These are phyloP conservation scores for Candida schatavii DNA, from an alignment of 805 yeast species.

Conservation along the genomic window DNA sequence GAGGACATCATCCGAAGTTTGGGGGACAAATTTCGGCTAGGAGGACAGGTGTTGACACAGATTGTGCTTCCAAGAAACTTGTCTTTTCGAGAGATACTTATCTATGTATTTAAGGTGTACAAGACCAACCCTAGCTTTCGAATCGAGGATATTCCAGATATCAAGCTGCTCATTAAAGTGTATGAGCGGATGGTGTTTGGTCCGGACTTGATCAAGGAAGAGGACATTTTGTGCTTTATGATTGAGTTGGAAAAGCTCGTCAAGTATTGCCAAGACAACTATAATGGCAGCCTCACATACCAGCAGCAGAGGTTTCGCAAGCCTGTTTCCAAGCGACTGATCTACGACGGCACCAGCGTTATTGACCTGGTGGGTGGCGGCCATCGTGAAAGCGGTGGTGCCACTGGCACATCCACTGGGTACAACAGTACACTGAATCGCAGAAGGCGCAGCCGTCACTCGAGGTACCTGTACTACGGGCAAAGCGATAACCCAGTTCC, in stretches of 20 bases:
- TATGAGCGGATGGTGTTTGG: constrained; percentile 73
- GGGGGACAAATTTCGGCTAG: constrained; percentile 55
- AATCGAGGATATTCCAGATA: constrained; percentile 11
- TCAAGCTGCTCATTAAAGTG: constrained; percentile 31
- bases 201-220: constrained; percentile 54
- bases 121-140: constrained; percentile 6
- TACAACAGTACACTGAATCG: neutral
- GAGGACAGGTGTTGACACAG: constrained; percentile 37
- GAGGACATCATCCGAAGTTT: constrained; percentile 60
- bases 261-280: neutral
- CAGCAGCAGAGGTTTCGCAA: neutral
- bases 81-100: constrained; percentile 42
- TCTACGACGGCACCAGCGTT: neutral
- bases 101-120: constrained; percentile 26
- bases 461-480: neutral
- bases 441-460: neutral
- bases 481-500: neutral
- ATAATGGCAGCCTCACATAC: neutral
- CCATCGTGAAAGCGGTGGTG: neutral
- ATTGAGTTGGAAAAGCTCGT: constrained; percentile 23
- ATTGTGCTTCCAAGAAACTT: constrained; percentile 34
- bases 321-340: neutral
- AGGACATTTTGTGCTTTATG: constrained; percentile 61
- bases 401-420: neutral
- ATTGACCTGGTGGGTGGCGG: neutral